phyloP scores from a whole-genome alignment of 2,329 filamentous ascomycete genomes.

The Byssoonygena ceratinophila region DNA sequence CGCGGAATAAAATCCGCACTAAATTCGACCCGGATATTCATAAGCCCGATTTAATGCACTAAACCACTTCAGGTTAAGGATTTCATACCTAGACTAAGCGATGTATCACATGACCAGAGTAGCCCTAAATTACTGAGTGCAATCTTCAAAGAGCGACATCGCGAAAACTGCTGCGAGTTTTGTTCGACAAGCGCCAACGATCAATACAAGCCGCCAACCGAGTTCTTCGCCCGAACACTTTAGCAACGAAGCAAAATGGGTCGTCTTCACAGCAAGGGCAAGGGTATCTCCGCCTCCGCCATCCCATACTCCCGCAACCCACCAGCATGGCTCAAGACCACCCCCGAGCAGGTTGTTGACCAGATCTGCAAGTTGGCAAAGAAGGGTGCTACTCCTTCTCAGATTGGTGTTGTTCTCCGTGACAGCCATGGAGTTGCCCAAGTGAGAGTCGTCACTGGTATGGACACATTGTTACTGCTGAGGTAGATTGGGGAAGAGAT shows the following conservation, averaged over 20 bases:
- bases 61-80: background rate
- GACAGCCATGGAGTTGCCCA: slow-evolving; percentile 97
- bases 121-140: slow-evolving; percentile 1
- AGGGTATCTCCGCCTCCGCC: slow-evolving; percentile 94
- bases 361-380: slow-evolving; percentile 98
- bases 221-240: slow-evolving; percentile 3
- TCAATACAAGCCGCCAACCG: slow-evolving; percentile 5
- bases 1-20: too few relatives aligned
- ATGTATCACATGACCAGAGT: background rate
- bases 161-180: background rate
- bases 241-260: slow-evolving; percentile 51
- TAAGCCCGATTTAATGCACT: background rate
- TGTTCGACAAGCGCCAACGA: slow-evolving; percentile 14
- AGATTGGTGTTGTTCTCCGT: slow-evolving; percentile 97
- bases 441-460: slow-evolving; percentile 95
- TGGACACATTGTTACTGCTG: slow-evolving; percentile 25
- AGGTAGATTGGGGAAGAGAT: background rate
- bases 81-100: background rate
- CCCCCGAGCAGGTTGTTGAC: slow-evolving; percentile 94
- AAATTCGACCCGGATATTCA: background rate
- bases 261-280: slow-evolving; percentile 98
- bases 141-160: background rate
- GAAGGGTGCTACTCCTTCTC: slow-evolving; percentile 96
- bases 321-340: slow-evolving; percentile 97
- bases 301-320: slow-evolving; percentile 91